phyloP scores from a whole-genome alignment of 75 land plant species.

The Pinus albicaulis region DNA sequence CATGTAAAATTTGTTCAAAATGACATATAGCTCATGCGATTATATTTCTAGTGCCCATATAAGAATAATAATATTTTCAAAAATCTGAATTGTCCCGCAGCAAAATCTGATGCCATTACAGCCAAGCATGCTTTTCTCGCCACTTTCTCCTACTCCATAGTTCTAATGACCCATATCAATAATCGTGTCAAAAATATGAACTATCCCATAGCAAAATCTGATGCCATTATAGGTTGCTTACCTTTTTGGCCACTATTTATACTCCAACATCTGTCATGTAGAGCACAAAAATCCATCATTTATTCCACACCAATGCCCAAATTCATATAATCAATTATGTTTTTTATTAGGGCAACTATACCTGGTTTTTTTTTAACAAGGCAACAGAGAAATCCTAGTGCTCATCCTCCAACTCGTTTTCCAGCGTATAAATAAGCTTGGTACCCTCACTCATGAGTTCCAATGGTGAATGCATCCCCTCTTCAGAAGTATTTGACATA shows the following conservation, averaged over 20 bases:
- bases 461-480: constrained; percentile 4
- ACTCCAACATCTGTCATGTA: constrained; percentile 97
- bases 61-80: no score
- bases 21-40: constrained; percentile 71
- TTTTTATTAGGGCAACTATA: constrained; percentile 76
- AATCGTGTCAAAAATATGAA: constrained; percentile 73
- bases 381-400: no score
- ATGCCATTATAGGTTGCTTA: constrained; percentile 91
- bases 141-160: no score
- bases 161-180: no score
- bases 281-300: constrained; percentile 94
- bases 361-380: constrained; percentile 93
- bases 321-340: constrained; percentile 79
- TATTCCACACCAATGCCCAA: constrained; percentile 93
- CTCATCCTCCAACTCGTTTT: constrained; percentile 26
- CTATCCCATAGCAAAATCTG: constrained; percentile 97
- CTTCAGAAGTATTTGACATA: background rate
- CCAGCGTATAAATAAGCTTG: constrained; percentile 40
- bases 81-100: no score
- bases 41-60: constrained; percentile 91
- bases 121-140: no score
- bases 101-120: no score
- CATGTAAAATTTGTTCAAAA: constrained; percentile 86
- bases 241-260: constrained; percentile 93
- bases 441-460: constrained; percentile 46